Evolutionary conservation across 345 rosid genomes (phyloP).

Genomic region (Citrus medica): DNA sequence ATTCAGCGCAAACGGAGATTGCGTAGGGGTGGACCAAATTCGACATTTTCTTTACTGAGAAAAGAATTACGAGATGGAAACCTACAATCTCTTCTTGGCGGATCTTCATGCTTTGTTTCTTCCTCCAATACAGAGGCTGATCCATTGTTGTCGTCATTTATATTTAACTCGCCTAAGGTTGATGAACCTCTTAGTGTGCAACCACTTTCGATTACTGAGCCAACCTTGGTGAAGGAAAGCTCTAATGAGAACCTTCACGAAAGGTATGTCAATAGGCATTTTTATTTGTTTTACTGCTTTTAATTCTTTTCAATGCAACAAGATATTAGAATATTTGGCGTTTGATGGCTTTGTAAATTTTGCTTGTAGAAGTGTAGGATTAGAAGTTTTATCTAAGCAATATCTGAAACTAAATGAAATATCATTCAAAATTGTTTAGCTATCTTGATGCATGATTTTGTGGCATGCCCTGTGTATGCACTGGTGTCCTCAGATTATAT

Average conservation of each 20-base stretch:
- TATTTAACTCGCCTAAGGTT: constrained; percentile 36
- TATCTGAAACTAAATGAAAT: neutral
- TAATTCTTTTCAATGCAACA: neutral
- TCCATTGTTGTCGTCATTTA: constrained; percentile 67
- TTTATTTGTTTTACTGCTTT: neutral
- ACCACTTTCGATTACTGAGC: constrained; percentile 28
- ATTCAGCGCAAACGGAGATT: constrained; percentile 68
- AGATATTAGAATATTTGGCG: neutral
- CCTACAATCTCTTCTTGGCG: constrained; percentile 61
- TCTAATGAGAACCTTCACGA: constrained; percentile 28
- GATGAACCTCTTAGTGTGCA: constrained; percentile 28
- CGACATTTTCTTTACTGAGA: constrained; percentile 56
- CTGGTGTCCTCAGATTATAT: neutral
- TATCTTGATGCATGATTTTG: neutral
- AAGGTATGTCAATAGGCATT: constrained; percentile 31
- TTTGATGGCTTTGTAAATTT: neutral
- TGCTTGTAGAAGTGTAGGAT: neutral
- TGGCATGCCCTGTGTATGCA: neutral
- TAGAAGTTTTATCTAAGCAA: neutral
- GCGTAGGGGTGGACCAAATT: constrained; percentile 54
- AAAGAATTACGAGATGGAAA: constrained; percentile 70
- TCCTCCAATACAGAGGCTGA: constrained; percentile 62
- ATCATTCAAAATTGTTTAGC: neutral
- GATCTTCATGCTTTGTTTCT: constrained; percentile 49
- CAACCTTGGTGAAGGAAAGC: constrained; percentile 29